Base-by-base conservation (phyloP, 345 rosid genomes). In the Aquilaria sinensis region DNA sequence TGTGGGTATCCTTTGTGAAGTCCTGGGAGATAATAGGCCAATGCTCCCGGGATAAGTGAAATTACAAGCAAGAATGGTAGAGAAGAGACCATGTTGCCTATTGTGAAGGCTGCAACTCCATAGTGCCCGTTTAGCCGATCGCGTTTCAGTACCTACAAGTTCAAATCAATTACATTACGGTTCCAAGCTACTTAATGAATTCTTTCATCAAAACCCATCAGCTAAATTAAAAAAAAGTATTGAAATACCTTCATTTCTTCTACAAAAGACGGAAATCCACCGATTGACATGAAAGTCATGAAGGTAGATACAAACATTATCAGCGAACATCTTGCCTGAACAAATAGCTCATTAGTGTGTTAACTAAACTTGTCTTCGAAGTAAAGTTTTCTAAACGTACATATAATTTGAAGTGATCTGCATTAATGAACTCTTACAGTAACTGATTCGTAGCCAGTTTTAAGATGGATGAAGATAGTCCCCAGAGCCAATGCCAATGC, bases 61-160 rank as follows among this genome's bases (percentile, higher is more conserved):
- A 75, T 53, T 9, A 79, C 0, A 0, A 70, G 15, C 59, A 82
- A 23, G 69, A 56, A 85, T 41, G 90, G 85, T 6, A 70, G 11
- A 6, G 82, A 54, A 5, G 87, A 80, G 9, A 82, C 15, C 9
- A 85, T 67, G 71, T 85, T 86, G 59, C 72, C 78, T 2, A 81
- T 1, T 2, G 72, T 76, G 16, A 77, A 85, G 30, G 85, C 75
- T 0, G 67, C 52, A 0, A 62, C 63, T 0, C 75, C 75, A 15
- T 85, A 85, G 63, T 83, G 92, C 56, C 92, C 88, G 10, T 85
- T 85, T 47, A 83, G 49, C 41, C 86, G 75, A 63, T 85, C 88
- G 48, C 75, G 73, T 47, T 67, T 70, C 51, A 83, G 81, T 14
- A 85, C 73, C 92, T 77, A 51, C 5, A 57, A 10, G 14, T 53